Conservation (phyloP, 805 yeast genomes). For the Gaillardinia entomophila region DNA sequence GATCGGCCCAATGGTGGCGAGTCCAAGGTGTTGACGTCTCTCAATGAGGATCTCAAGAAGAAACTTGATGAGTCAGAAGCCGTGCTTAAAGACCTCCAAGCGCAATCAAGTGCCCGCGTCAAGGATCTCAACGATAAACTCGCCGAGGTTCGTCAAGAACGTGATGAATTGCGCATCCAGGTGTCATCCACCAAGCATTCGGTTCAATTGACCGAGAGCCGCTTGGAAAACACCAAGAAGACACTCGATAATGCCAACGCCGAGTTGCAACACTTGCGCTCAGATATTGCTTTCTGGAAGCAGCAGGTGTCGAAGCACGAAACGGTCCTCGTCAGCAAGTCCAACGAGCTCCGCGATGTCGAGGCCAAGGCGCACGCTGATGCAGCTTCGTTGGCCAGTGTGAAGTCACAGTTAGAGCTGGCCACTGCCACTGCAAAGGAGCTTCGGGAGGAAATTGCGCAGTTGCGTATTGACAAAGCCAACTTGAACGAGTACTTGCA, state of each 20-base stretch:
- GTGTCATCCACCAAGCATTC: slow-evolving; percentile 53
- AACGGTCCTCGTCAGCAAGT: slow-evolving; percentile 18
- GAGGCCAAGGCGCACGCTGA: slow-evolving; percentile 41
- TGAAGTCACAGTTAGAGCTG: slow-evolving; percentile 50
- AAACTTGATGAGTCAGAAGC: slow-evolving; percentile 35
- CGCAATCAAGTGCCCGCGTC: slow-evolving; percentile 39
- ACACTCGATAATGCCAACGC: slow-evolving; percentile 20
- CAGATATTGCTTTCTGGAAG: slow-evolving; percentile 34
- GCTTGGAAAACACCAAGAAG: slow-evolving; percentile 41
- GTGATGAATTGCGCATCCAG: slow-evolving; percentile 41
- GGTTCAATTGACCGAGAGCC: slow-evolving; percentile 44
- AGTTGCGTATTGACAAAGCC: slow-evolving; percentile 52
- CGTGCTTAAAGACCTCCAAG: slow-evolving; percentile 22
- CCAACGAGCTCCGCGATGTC: slow-evolving; percentile 50
- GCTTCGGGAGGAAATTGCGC: slow-evolving; percentile 46
- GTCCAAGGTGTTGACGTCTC: slow-evolving; percentile 17
- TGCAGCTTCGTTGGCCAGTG: slow-evolving; percentile 40
- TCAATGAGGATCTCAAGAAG: slow-evolving; percentile 23
- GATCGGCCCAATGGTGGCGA: slow-evolving; percentile 8
- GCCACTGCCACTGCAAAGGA: slow-evolving; percentile 45
- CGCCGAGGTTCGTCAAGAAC: slow-evolving; percentile 16
- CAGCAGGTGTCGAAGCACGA: slow-evolving; percentile 37
- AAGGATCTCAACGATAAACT: slow-evolving; percentile 39
- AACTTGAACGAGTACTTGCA: slow-evolving; percentile 52
- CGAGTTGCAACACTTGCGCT: slow-evolving; percentile 23